phyloP scores from a whole-genome alignment of 768 basidiomycete genomes.

The Hortiboletus campestris region DNA sequence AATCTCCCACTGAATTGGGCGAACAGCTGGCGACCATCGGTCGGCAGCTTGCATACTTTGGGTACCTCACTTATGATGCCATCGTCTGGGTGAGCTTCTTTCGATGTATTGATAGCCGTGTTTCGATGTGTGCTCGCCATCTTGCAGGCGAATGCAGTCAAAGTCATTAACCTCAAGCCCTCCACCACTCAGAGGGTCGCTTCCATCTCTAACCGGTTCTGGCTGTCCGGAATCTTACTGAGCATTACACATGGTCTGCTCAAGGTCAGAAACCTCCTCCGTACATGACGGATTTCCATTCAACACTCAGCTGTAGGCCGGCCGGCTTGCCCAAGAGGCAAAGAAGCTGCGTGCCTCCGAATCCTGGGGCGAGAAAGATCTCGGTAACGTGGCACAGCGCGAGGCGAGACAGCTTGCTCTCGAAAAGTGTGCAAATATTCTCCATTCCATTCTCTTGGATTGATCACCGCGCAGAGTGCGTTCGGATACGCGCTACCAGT shows the following conservation, averaged over 20 bases:
- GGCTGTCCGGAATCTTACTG: slow-evolving; percentile 84
- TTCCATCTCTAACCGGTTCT: slow-evolving; percentile 76
- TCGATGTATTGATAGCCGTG: not conserved
- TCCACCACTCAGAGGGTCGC: slow-evolving; percentile 58
- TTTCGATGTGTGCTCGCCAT: not conserved
- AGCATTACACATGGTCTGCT: slow-evolving; percentile 69
- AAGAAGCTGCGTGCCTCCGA: slow-evolving; percentile 47
- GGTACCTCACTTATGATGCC: slow-evolving; percentile 80
- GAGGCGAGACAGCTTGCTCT: slow-evolving; percentile 61
- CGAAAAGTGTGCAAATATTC: slow-evolving; percentile 41
- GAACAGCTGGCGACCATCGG: slow-evolving; percentile 80
- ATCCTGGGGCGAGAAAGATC: slow-evolving; percentile 62
- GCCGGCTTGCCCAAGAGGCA: slow-evolving; percentile 58
- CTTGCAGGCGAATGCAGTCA: slow-evolving; percentile 60
- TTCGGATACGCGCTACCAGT: slow-evolving; percentile 68
- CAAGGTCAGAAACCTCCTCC: slow-evolving; percentile 47
- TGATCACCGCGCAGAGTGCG: slow-evolving; percentile 48
- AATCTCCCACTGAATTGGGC: slow-evolving; percentile 50
- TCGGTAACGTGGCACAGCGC: slow-evolving; percentile 62
- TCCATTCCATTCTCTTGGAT: not conserved
- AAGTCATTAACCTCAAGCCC: slow-evolving; percentile 59
- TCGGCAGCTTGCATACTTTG: slow-evolving; percentile 85
- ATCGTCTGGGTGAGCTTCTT: slow-evolving; percentile 72
- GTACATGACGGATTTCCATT: not conserved
- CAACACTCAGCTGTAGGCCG: slow-evolving; percentile 40